Conservation (phyloP, 192 early-diverging fungal genomes). For the Podila minutissima region DNA sequence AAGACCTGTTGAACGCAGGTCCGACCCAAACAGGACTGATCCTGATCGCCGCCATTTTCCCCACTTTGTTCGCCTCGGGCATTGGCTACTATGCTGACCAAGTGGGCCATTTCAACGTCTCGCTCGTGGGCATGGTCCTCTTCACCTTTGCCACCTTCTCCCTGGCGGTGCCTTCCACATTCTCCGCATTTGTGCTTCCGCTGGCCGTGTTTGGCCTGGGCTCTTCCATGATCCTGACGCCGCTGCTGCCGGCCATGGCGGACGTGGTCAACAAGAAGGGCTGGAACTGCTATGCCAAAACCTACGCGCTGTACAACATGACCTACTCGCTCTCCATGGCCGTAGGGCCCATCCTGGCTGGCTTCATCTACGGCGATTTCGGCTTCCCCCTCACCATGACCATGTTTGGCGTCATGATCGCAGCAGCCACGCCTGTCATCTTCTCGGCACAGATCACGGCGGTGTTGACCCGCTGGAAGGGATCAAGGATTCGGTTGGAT, state of each 20-base stretch:
- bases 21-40: slow-evolving; percentile 65
- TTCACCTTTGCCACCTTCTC: slow-evolving; percentile 56
- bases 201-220: slow-evolving; percentile 64
- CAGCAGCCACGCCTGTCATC: slow-evolving; percentile 27
- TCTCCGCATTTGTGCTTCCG: slow-evolving; percentile 54
- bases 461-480: slow-evolving; percentile 4
- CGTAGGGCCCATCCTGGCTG: slow-evolving; percentile 72
- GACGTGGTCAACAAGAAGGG: slow-evolving; percentile 71
- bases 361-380: slow-evolving; percentile 61
- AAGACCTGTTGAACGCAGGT: slow-evolving; percentile 43
- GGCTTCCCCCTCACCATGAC: slow-evolving; percentile 65
- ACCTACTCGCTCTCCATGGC: slow-evolving; percentile 82
- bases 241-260: slow-evolving; percentile 75
- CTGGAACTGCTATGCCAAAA: slow-evolving; percentile 64
- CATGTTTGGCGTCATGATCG: slow-evolving; percentile 39
- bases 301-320: slow-evolving; percentile 82
- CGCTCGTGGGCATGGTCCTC: slow-evolving; percentile 58
- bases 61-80: slow-evolving; percentile 67
- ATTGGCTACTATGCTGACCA: slow-evolving; percentile 65
- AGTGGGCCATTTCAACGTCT: slow-evolving; percentile 57
- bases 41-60: slow-evolving; percentile 75
- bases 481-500: not conserved
- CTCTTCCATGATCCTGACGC: slow-evolving; percentile 65
- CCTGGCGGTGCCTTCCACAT: slow-evolving; percentile 46
- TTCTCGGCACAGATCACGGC: slow-evolving; percentile 25